phyloP scores from a whole-genome alignment of 2,329 filamentous ascomycete species.

The Ophiostoma sp. region DNA sequence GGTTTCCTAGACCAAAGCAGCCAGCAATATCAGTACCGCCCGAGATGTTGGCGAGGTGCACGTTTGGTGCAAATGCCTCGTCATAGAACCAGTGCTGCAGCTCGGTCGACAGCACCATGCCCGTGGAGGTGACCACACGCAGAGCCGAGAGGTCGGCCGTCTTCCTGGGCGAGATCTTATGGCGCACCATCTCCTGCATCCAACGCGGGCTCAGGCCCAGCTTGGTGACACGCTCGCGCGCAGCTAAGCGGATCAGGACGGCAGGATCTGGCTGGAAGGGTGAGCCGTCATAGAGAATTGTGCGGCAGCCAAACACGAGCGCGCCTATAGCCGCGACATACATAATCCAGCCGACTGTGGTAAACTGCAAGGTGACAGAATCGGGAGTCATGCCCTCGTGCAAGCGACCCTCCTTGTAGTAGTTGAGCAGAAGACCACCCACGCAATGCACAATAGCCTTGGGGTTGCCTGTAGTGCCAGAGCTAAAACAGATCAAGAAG shows the following conservation, averaged over 20 bases:
- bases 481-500: constrained; percentile 71
- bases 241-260: constrained; percentile 57
- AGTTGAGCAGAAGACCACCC: constrained; percentile 55
- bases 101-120: constrained; percentile 73
- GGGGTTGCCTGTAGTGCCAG: constrained; percentile 74
- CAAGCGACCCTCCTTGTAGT: constrained; percentile 53
- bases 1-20: constrained; percentile 60
- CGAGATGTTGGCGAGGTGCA: constrained; percentile 67
- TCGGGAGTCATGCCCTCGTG: constrained; percentile 41
- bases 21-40: constrained; percentile 70
- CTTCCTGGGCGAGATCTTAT: constrained; percentile 55
- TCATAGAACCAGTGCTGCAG: constrained; percentile 77
- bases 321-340: constrained; percentile 59
- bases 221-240: constrained; percentile 61
- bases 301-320: constrained; percentile 55
- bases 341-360: constrained; percentile 84
- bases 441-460: constrained; percentile 81
- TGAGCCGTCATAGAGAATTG: constrained; percentile 75
- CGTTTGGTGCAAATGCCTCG: constrained; percentile 58
- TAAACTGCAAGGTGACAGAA: constrained; percentile 50
- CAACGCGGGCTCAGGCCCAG: constrained; percentile 73
- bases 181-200: constrained; percentile 65
- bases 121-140: constrained; percentile 61
- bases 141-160: constrained; percentile 59
- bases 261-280: constrained; percentile 66